phyloP scores from a whole-genome alignment of 176 grass and related monocot species.

The Juncus inflexus region DNA sequence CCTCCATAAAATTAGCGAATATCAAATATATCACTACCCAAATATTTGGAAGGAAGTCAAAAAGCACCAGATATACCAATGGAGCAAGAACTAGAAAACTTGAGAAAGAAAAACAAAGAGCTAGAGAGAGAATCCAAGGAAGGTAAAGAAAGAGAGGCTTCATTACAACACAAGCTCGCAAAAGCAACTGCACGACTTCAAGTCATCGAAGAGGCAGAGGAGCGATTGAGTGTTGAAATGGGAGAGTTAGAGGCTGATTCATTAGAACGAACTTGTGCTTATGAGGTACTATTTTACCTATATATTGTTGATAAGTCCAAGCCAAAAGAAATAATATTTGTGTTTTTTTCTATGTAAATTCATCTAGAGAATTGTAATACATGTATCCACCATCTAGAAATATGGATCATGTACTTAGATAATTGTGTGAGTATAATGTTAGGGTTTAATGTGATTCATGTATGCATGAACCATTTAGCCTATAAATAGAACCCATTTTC shows the following conservation, averaged over 20 bases:
- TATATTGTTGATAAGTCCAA: no score
- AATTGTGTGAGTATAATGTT: no score
- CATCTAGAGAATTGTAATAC: no score
- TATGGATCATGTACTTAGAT: no score
- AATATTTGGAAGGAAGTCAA: background rate
- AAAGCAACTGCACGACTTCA: constrained; percentile 4
- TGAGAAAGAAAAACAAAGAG: constrained; percentile 33
- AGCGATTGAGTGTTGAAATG: constrained; percentile 29
- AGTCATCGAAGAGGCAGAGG: constrained; percentile 36
- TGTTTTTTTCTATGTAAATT: no score
- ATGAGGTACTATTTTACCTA: background rate
- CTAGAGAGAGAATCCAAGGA: constrained; percentile 31
- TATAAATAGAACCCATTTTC: no score
- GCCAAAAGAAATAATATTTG: no score
- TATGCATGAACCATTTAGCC: no score
- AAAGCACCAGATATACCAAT: background rate
- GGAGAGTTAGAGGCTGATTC: constrained; percentile 36
- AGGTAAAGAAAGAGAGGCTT: constrained; percentile 22
- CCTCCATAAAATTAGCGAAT: background rate
- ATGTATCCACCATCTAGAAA: no score
- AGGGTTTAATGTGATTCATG: no score
- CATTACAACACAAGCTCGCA: constrained; percentile 14
- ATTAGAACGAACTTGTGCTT: constrained; percentile 9
- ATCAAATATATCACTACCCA: background rate
- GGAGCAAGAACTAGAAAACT: constrained; percentile 21